These are phyloP conservation scores for Penicillium concentricum DNA, from an alignment of 2,329 filamentous ascomycete species.

Conservation along the genomic window DNA sequence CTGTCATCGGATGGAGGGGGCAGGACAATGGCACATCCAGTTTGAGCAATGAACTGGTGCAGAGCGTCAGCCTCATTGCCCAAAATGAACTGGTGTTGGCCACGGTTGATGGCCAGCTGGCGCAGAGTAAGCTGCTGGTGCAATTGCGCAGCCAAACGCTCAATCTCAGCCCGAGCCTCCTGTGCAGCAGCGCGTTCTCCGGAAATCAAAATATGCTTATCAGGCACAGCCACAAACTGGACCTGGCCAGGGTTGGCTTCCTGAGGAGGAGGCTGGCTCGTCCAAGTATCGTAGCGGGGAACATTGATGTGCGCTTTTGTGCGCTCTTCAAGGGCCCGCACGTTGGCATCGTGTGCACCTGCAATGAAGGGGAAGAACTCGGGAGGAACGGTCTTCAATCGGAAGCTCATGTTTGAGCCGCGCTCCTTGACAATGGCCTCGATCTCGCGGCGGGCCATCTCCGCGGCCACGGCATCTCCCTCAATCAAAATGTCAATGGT, in stretches of 20 bases:
- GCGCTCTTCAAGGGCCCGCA: slow-evolving; percentile 67
- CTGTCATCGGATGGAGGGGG: slow-evolving; percentile 74
- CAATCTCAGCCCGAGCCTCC: slow-evolving; percentile 75
- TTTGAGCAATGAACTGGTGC: slow-evolving; percentile 84
- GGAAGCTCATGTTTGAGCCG: slow-evolving; percentile 75
- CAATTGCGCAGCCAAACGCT: slow-evolving; percentile 73
- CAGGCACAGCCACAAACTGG: slow-evolving; percentile 67
- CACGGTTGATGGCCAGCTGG: slow-evolving; percentile 77
- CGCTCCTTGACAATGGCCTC: slow-evolving; percentile 84
- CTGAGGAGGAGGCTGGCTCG: slow-evolving; percentile 64
- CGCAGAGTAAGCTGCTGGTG: slow-evolving; percentile 73
- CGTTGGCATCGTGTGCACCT: slow-evolving; percentile 68
- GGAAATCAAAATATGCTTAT: slow-evolving; percentile 78
- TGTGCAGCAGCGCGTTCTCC: slow-evolving; percentile 83
- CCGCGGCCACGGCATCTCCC: slow-evolving; percentile 84
- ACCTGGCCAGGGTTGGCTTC: slow-evolving; percentile 63
- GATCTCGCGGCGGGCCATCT: slow-evolving; percentile 79
- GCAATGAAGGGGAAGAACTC: slow-evolving; percentile 96
- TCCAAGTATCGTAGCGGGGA: slow-evolving; percentile 76
- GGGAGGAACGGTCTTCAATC: slow-evolving; percentile 78
- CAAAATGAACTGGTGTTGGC: slow-evolving; percentile 91
- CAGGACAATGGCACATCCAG: slow-evolving; percentile 83
- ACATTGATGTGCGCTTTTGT: slow-evolving; percentile 79
- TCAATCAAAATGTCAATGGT: slow-evolving; percentile 85
- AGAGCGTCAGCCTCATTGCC: slow-evolving; percentile 76